A percentile compares a stretch with the other conserved stretches of the same genome.
Conservation (phyloP, 768 basidiomycete genomes). For the Mycena latifolia region DNA sequence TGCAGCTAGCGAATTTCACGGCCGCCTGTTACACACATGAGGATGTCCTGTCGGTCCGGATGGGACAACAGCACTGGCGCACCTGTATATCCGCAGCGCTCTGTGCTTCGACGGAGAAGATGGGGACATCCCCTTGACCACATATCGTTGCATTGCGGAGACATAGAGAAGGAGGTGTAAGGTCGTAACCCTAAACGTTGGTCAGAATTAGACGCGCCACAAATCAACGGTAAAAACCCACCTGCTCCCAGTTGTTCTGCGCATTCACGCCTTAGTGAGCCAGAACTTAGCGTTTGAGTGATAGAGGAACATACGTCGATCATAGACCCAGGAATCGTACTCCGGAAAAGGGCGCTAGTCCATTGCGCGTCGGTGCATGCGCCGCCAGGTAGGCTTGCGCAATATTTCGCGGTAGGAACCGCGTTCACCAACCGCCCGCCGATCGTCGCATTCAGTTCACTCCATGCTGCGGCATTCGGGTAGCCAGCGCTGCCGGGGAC, state of each 20-base stretch:
- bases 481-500: slow-evolving; percentile 27
- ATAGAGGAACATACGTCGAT: slow-evolving; percentile 11
- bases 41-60: background rate
- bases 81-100: slow-evolving; percentile 50
- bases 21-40: background rate
- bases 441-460: slow-evolving; percentile 22
- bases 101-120: slow-evolving; percentile 55
- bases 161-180: slow-evolving; percentile 25
- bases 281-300: slow-evolving; percentile 19
- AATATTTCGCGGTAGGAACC: slow-evolving; percentile 30
- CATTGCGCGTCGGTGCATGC: slow-evolving; percentile 32
- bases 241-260: background rate
- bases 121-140: slow-evolving; percentile 57
- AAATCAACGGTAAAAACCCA: background rate
- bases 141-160: slow-evolving; percentile 43
- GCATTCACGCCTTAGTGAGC: background rate
- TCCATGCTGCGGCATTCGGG: slow-evolving; percentile 19
- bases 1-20: background rate
- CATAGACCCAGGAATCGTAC: slow-evolving; percentile 29
- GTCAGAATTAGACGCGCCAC: slow-evolving; percentile 23
- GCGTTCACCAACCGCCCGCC: slow-evolving; percentile 28
- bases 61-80: background rate
- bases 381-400: slow-evolving; percentile 19
- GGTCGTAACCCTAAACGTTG: slow-evolving; percentile 20
- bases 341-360: slow-evolving; percentile 29